Conservation (phyloP, 164 flowering plant genomes). For the Euptelea pleiosperma region DNA sequence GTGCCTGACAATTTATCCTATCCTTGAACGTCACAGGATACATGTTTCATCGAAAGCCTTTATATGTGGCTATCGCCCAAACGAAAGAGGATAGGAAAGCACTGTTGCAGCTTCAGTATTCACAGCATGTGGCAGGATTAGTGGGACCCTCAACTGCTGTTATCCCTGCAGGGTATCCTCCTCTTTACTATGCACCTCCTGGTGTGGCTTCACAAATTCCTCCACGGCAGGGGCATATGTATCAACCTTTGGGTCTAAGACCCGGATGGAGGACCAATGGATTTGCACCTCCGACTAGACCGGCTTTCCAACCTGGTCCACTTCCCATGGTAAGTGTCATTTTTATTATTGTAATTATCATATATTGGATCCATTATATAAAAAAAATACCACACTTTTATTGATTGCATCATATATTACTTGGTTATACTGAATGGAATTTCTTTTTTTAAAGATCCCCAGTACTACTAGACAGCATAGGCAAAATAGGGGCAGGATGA, state of each 20-base stretch:
- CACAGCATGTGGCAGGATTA: constrained; percentile 48
- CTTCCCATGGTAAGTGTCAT: constrained; percentile 35
- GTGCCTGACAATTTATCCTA: background rate
- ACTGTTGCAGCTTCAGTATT: constrained; percentile 56
- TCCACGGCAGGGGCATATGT: constrained; percentile 59
- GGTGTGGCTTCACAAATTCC: constrained; percentile 52
- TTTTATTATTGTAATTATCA: background rate
- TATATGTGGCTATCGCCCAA: constrained; percentile 83
- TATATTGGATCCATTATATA: background rate
- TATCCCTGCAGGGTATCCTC: constrained; percentile 62
- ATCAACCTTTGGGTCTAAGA: constrained; percentile 62
- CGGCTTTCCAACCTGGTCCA: constrained; percentile 46
- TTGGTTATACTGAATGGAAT: background rate
- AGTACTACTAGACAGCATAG: constrained; percentile 44
- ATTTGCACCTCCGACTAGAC: constrained; percentile 44
- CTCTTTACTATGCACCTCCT: constrained; percentile 51
- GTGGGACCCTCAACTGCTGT: constrained; percentile 54
- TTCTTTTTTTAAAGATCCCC: constrained; percentile 39
- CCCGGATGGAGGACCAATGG: constrained; percentile 72
- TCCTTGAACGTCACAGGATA: constrained; percentile 35
- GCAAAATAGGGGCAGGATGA: constrained; percentile 63
- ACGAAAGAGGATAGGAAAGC: constrained; percentile 82
- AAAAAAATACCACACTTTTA: background rate
- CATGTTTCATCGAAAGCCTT: constrained; percentile 70
- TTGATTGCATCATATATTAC: background rate